These are phyloP conservation scores for Entomophthora muscae DNA, from an alignment of 371 early-diverging fungal genomes.

Conservation along the genomic window DNA sequence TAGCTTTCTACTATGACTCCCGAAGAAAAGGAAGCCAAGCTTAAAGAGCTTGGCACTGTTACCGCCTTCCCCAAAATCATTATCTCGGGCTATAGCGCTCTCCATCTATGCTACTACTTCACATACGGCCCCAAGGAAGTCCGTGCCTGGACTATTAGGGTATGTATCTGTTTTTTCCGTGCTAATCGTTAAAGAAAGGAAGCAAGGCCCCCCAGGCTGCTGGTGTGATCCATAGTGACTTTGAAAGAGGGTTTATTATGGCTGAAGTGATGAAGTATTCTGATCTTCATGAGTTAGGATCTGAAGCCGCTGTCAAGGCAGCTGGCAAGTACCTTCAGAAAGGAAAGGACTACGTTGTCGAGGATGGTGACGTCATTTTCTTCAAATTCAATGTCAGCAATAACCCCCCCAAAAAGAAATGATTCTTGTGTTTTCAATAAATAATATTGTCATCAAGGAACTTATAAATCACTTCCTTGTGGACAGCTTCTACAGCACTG, in stretches of 20 bases:
- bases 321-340: slow-evolving; percentile 56
- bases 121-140: slow-evolving; percentile 79
- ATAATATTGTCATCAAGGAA: too few relatives aligned
- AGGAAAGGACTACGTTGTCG: slow-evolving; percentile 58
- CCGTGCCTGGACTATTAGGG: slow-evolving; percentile 59
- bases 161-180: slow-evolving; percentile 10
- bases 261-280: slow-evolving; percentile 77
- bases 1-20: slow-evolving; percentile 22
- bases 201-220: slow-evolving; percentile 88
- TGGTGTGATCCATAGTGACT: slow-evolving; percentile 74
- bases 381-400: slow-evolving; percentile 26
- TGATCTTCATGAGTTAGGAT: slow-evolving; percentile 46
- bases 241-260: slow-evolving; percentile 78
- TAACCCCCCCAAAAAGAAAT: slow-evolving; percentile 19
- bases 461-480: too few relatives aligned
- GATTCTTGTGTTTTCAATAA: too few relatives aligned
- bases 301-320: slow-evolving; percentile 52
- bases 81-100: slow-evolving; percentile 67
- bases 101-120: slow-evolving; percentile 78
- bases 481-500: too few relatives aligned
- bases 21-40: slow-evolving; percentile 20
- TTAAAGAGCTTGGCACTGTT: slow-evolving; percentile 17
- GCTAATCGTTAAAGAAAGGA: slow-evolving; percentile 24
- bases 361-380: slow-evolving; percentile 43
- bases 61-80: slow-evolving; percentile 62